phyloP scores from a whole-genome alignment of 768 basidiomycete genomes.

The Suillus bovinus region DNA sequence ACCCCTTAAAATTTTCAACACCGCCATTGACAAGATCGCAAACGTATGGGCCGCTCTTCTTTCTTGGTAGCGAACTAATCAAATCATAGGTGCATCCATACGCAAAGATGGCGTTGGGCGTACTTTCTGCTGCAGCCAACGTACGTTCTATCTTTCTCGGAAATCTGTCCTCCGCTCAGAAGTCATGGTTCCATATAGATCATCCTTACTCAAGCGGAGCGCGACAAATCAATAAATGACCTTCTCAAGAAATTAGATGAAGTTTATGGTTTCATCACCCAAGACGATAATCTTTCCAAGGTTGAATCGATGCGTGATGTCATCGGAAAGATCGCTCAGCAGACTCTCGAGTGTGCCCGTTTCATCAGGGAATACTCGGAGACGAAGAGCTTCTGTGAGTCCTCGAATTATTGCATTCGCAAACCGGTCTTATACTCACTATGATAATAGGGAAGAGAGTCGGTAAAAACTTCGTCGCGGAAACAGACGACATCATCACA shows the following conservation, averaged over 20 bases:
- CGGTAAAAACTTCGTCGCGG: background rate
- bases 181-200: background rate
- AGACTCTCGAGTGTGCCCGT: constrained; percentile 29
- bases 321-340: constrained; percentile 13
- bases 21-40: background rate
- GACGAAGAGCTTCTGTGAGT: constrained; percentile 22
- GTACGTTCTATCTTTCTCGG: background rate
- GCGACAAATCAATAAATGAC: background rate
- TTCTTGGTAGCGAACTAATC: background rate
- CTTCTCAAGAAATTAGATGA: constrained; percentile 3
- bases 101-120: constrained; percentile 8
- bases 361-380: constrained; percentile 29
- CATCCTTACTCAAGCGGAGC: constrained; percentile 6
- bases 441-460: background rate
- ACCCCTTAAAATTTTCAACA: constrained; percentile 7
- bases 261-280: background rate
- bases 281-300: background rate
- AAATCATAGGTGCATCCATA: constrained; percentile 9
- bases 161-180: background rate
- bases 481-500: background rate
- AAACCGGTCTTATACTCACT: background rate
- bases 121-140: constrained; percentile 1
- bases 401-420: background rate
- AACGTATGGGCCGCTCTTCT: background rate
- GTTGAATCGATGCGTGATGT: background rate